Conservation (phyloP, 495 filamentous ascomycete genomes). For the Hyaloscypha hepaticicola region DNA sequence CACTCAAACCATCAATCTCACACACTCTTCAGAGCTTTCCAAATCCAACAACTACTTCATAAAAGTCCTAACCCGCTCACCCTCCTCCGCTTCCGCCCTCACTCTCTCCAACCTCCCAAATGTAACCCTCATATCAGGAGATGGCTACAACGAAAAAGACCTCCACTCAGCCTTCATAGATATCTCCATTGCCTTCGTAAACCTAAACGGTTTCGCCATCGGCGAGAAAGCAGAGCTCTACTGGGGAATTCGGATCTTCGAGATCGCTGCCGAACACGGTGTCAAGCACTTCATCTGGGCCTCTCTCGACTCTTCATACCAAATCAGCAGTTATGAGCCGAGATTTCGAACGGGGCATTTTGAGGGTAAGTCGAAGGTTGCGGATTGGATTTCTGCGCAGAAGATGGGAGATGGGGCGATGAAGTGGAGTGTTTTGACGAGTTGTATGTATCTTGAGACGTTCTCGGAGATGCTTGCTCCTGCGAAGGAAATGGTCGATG, state of each 20-base stretch:
- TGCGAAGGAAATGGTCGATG: slow-evolving; percentile 11
- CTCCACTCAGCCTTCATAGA: slow-evolving; percentile 39
- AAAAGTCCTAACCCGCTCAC: slow-evolving; percentile 49
- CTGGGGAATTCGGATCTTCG: slow-evolving; percentile 46
- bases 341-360: slow-evolving; percentile 41
- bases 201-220: slow-evolving; percentile 43
- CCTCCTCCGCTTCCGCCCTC: slow-evolving; percentile 39
- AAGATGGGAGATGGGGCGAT: slow-evolving; percentile 30
- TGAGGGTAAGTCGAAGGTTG: slow-evolving; percentile 44
- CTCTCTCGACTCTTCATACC: slow-evolving; percentile 33
- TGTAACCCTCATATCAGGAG: slow-evolving; percentile 39
- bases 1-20: neutral
- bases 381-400: slow-evolving; percentile 36
- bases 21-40: slow-evolving; percentile 38
- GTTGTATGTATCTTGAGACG: slow-evolving; percentile 33
- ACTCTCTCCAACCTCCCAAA: slow-evolving; percentile 39
- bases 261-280: slow-evolving; percentile 38
- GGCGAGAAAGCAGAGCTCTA: slow-evolving; percentile 45
- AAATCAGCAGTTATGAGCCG: slow-evolving; percentile 36
- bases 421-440: slow-evolving; percentile 38
- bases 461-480: slow-evolving; percentile 26
- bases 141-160: slow-evolving; percentile 35
- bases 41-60: slow-evolving; percentile 43
- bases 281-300: slow-evolving; percentile 44
- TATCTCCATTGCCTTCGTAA: slow-evolving; percentile 40